Evolutionary conservation across 2,329 filamentous ascomycete species (phyloP).

Genomic region (Aspergillus sp.): DNA sequence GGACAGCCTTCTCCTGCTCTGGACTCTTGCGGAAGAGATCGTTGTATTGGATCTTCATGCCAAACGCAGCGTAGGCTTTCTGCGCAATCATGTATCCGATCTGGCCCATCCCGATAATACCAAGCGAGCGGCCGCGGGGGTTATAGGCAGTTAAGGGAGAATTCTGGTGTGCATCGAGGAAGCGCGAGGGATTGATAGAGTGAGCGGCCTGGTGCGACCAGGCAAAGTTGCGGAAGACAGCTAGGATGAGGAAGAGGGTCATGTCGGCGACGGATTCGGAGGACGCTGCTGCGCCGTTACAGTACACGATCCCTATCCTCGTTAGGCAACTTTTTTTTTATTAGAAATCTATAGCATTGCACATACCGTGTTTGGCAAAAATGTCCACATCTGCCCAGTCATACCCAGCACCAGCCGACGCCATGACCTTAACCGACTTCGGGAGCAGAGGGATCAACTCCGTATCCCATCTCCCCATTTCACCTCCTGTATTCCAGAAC

Average conservation of each 20-base stretch:
- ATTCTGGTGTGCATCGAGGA: conserved; percentile 53
- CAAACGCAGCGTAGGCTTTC: conserved; percentile 53
- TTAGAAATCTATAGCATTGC: not conserved
- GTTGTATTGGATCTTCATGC: conserved; percentile 58
- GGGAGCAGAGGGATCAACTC: conserved; percentile 54
- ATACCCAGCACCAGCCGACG: conserved; percentile 56
- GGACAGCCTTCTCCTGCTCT: conserved; percentile 33
- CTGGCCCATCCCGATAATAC: conserved; percentile 63
- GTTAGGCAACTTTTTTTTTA: conserved; percentile 8
- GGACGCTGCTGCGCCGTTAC: conserved; percentile 63
- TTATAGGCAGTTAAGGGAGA: conserved; percentile 58
- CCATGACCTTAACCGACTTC: conserved; percentile 49
- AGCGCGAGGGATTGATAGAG: conserved; percentile 39
- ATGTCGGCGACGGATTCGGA: conserved; percentile 69
- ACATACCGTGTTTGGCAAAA: conserved; percentile 53
- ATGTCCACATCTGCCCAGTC: conserved; percentile 57
- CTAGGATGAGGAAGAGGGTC: conserved; percentile 61
- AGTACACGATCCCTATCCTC: conserved; percentile 45
- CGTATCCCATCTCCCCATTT: conserved; percentile 58
- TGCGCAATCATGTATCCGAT: conserved; percentile 57
- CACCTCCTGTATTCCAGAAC: conserved; percentile 59
- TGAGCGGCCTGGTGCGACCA: conserved; percentile 57
- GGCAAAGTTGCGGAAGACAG: conserved; percentile 60
- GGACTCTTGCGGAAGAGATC: conserved; percentile 39
- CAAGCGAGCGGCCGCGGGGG: conserved; percentile 54